Evolutionary conservation across 192 early-diverging fungal genomes (phyloP).

Genomic region (Entomortierella parvispora): DNA sequence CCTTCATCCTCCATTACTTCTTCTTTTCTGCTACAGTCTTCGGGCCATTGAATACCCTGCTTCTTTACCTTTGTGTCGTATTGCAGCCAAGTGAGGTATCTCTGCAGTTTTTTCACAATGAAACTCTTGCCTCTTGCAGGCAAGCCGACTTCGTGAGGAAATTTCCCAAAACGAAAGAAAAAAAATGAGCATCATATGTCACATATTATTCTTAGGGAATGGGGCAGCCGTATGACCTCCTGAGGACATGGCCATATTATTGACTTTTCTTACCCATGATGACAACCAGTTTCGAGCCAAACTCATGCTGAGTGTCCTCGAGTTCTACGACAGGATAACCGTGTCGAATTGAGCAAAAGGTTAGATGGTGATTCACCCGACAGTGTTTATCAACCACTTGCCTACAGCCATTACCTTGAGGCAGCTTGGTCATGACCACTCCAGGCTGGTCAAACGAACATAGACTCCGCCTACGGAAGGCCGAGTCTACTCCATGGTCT

Average conservation of each 20-base stretch:
- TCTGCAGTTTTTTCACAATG: constrained; percentile 94
- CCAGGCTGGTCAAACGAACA: constrained; percentile 60
- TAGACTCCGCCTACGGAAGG: constrained; percentile 35
- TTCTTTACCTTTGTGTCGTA: constrained; percentile 77
- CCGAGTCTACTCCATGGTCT: background rate
- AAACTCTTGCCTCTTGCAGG: constrained; percentile 97
- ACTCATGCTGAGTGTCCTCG: constrained; percentile 68
- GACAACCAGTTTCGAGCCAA: constrained; percentile 90
- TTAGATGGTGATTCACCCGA: too few relatives aligned
- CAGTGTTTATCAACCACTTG: too few relatives aligned
- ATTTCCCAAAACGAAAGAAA: constrained; percentile 6
- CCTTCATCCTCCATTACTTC: too few relatives aligned
- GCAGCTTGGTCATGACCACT: constrained; percentile 55
- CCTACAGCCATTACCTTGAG: constrained; percentile 54
- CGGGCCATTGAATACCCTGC: too few relatives aligned
- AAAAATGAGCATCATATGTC: too few relatives aligned
- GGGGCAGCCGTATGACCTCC: too few relatives aligned
- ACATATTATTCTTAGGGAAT: too few relatives aligned
- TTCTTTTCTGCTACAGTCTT: too few relatives aligned
- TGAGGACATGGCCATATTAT: too few relatives aligned
- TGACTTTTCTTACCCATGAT: constrained; percentile 85
- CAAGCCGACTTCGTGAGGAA: constrained; percentile 73
- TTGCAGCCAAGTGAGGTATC: constrained; percentile 86
- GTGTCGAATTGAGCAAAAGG: background rate
- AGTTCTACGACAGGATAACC: constrained; percentile 11